Base-by-base conservation (phyloP, 2,329 filamentous ascomycete genomes). In the Trichoderma atroviride region DNA sequence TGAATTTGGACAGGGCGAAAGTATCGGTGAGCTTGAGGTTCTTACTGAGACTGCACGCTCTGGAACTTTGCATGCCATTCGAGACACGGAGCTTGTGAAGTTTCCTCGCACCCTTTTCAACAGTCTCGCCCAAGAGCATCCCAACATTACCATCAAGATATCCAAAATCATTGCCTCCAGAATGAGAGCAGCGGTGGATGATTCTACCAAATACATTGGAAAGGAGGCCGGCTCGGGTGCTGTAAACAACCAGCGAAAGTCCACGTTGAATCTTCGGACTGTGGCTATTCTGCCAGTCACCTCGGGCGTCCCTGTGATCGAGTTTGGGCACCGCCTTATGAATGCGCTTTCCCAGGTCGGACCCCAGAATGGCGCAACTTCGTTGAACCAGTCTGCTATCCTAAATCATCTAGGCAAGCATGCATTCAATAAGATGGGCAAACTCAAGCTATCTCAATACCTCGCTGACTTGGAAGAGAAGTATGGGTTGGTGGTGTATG, bases 121-220 rank as follows among this genome's bases (percentile, higher is more conserved):
- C 83, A 99, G 96, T 76, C 87, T 99, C 65, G 96, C 96, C 0
- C 91, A 97, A 77, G 96, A 99, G 76, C 96, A 99, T 76, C 96
- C 96, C 5, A 96, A 94, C 55, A 99, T 99, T 76, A 98, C 96
- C 0, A 98, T 99, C 79, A 97, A 98, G 80, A 97, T 99, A 33
- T 98, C 96, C 1, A 99, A 98, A 79, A 96, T 99, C 74, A 97
- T 99, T 75, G 96, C 96, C 0, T 94, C 94, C 43, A 89, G 96
- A 3, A 98, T 99, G 96, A 87, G 95, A 71, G 88, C 92, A 53
- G 82, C 97, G 50, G 88, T 98, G 24, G 93, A 98, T 74, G 91
- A 94, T 74, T 92, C 93, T 1, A 82, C 92, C 19, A 86, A 88
- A 43, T 86, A 91, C 50, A 85, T 89, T 65, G 85, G 86, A 10